phyloP scores from a whole-genome alignment of 2,329 filamentous ascomycete species.

The Arthroderma sp. region DNA sequence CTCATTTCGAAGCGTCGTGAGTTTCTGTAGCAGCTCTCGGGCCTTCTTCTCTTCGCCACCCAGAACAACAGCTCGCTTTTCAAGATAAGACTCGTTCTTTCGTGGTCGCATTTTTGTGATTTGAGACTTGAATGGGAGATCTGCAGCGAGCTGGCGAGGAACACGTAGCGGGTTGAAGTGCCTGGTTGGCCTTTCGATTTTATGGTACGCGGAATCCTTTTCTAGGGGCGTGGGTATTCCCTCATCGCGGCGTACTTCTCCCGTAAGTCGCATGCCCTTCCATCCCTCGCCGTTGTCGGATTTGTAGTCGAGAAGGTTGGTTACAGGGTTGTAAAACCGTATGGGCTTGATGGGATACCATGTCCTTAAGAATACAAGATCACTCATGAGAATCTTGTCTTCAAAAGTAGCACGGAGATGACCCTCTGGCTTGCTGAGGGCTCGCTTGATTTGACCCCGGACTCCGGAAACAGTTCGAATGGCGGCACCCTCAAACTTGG shows the following conservation, averaged over 20 bases:
- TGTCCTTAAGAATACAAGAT: constrained; percentile 89
- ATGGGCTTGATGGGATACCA: constrained; percentile 96
- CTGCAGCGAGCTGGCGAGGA: constrained; percentile 47
- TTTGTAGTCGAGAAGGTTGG: constrained; percentile 62
- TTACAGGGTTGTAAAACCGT: constrained; percentile 93
- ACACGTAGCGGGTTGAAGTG: constrained; percentile 58
- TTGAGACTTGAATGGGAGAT: constrained; percentile 85
- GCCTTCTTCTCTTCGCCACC: constrained; percentile 80
- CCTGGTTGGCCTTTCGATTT: constrained; percentile 45
- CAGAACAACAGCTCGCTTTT: constrained; percentile 85
- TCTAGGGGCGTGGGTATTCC: constrained; percentile 62
- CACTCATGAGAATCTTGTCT: constrained; percentile 93
- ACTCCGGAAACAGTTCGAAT: constrained; percentile 95
- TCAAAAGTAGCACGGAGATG: constrained; percentile 96
- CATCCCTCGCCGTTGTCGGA: constrained; percentile 39
- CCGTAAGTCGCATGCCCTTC: constrained; percentile 88
- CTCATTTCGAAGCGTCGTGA: constrained; percentile 80
- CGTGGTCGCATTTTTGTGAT: constrained; percentile 70
- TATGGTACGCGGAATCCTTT: constrained; percentile 74
- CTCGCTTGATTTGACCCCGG: constrained; percentile 92
- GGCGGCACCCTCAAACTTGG: constrained; percentile 92
- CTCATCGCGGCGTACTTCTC: constrained; percentile 70
- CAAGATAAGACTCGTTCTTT: constrained; percentile 72
- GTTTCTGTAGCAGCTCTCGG: constrained; percentile 79
- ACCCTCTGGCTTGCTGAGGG: constrained; percentile 82